Conservation (phyloP, 2,329 filamentous ascomycete genomes). For the Hawksworthiomyces lignivorus region DNA sequence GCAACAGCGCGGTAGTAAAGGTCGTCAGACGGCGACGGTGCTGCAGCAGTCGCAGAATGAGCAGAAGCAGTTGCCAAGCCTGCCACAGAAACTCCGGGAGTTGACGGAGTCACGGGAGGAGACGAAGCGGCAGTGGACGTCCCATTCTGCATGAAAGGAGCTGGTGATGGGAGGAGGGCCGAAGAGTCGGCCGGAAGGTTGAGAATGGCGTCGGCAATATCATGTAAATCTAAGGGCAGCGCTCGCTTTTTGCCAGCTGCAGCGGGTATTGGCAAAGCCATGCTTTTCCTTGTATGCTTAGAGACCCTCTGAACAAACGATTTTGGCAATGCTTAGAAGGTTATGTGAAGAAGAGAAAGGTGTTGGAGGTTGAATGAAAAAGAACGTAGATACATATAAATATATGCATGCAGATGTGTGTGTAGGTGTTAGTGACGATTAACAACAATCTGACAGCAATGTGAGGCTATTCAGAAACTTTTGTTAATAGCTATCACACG, state of each 20-base stretch:
- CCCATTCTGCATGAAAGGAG: background rate
- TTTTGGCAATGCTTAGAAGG: too few species aligned
- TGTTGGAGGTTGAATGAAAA: background rate
- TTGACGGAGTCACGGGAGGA: too few species aligned
- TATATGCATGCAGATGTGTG: too few species aligned
- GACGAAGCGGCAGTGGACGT: too few species aligned
- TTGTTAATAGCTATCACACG: conserved; percentile 5
- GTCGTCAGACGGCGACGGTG: background rate
- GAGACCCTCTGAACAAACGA: too few species aligned
- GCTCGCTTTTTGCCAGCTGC: conserved; percentile 4
- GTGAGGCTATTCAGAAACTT: conserved; percentile 2
- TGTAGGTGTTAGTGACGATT: too few species aligned
- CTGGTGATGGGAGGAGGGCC: conserved; percentile 3
- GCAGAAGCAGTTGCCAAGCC: background rate
- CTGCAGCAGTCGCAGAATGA: background rate
- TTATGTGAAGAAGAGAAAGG: background rate
- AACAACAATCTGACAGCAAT: too few species aligned
- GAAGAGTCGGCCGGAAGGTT: conserved; percentile 3
- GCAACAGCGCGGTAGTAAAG: conserved; percentile 3
- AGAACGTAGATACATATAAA: background rate
- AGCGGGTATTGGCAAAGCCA: background rate
- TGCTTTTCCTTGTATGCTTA: too few species aligned
- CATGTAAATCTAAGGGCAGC: conserved; percentile 2
- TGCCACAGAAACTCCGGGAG: too few species aligned
- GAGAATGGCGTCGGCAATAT: conserved; percentile 3